Evolutionary conservation across 208 protist genomes (phyloP), one percentile per base, ranked within the genome.

Genomic region (Trypanosoma platydactyli): DNA sequence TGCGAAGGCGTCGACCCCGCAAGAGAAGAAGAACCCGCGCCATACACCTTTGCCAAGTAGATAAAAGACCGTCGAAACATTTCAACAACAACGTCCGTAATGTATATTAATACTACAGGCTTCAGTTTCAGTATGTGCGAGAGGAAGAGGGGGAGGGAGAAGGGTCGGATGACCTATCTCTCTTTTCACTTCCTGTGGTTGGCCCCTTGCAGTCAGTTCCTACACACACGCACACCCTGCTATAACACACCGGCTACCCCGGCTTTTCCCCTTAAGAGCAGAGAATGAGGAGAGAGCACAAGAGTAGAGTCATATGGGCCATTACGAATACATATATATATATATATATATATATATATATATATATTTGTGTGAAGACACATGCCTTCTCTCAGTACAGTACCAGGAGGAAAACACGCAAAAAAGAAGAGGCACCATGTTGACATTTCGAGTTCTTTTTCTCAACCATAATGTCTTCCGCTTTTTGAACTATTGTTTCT

Each of bases 11-110:
- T 33, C 57, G 53, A 69, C 58, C 68, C 51, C 65, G 62, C n/a
- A 45, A 18, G 30, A 49, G 38, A 33, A 13, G 49, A 1, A 40
- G 70, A 49, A 3, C 55, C 78, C 12, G 61, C 77, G 58, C 89
- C 89, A 64, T 92, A 94, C 15, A 92, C 89, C 22, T 77, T 80
- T 0, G 89, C 89, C 25, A 87, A 52, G 41, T 24, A 52, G 54
- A 59, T 25, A 45, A 44, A 18, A 11, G 63, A 55, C 18, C 41
- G 51, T 27, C 64, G 63, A 60, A 76, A 56, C 73, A 71, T 73
- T 59, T 12, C 7, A 1, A 40, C 18, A 50, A 18, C 12, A 5
- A 11, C 33, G 4, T 25, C 3, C 5, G 15, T 45, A 55, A 48
- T 48, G 13, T n/a, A 11, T 22, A 56, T 55, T 22, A n/a, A 51